Base-by-base conservation (phyloP, 139 green algal genomes). In the Yamagishiella unicocca region DNA sequence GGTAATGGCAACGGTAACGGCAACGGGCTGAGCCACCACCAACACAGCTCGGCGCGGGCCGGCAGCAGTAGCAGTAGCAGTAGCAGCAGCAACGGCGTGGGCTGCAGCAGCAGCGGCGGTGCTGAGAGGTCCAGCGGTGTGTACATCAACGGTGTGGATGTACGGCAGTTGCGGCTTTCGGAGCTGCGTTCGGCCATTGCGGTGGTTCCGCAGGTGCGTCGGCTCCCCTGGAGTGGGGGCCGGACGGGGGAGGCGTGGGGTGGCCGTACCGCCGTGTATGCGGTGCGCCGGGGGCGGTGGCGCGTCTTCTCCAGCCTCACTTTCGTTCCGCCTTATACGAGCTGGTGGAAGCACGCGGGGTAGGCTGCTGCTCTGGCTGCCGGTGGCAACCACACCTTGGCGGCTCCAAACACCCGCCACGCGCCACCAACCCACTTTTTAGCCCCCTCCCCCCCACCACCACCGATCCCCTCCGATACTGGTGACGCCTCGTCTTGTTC, bases 171-270 rank as follows among this genome's bases (percentile, higher is more conserved):
- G 76, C 75, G 73, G 64, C 88, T 94, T 54, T 83, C n/a, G 0
- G 92, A 88, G 19, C 71, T 98, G 80, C 79, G 97, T 1, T 50
- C 66, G 0, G 92, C 93, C 12, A 93, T 99, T 31, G 98, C 95
- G 0, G 96, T 99, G 25, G 97, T 99, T 27, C 98, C 96, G 14
- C 79, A 85, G 79, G 79, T 92, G 53, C 3, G 62, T 37, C n/a
- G n/a, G n/a, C n/a, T n/a, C n/a, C n/a, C n/a, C n/a, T n/a, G n/a
- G 38, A 1, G 46, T 90, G 50, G 31, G 46, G 43, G 10, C 19
- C 22, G 64, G 58, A 27, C 21, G 58, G 58, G 58, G 58, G 58
- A 9, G 14, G 22, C 9, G 58, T 14, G 58, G 58, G 21, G n/a
- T n/a, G n/a, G n/a, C n/a, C n/a, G n/a, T n/a, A n/a, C n/a, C n/a